These are phyloP conservation scores for Fusarium verrucosum DNA, from an alignment of 2,329 filamentous ascomycete species.

Conservation along the genomic window DNA sequence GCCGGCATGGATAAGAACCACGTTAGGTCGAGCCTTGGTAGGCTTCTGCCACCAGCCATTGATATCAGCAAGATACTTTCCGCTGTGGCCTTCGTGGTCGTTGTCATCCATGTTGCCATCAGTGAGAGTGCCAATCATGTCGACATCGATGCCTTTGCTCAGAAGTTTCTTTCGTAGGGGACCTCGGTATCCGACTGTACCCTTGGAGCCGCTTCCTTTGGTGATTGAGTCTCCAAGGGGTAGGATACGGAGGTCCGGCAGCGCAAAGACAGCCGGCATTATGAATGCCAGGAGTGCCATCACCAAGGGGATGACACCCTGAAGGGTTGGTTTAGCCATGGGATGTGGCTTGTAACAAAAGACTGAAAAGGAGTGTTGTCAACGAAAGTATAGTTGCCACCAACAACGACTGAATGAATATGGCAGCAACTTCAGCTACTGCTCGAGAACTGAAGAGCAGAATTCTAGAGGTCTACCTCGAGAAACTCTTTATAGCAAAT, in stretches of 20 bases:
- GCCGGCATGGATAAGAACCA: conserved; percentile 23
- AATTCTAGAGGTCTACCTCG: too few species aligned
- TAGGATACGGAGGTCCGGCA: conserved; percentile 22
- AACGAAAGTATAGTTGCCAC: too few species aligned
- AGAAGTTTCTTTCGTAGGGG: conserved; percentile 8
- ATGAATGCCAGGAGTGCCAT: too few species aligned
- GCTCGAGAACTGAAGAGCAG: too few species aligned
- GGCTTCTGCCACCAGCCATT: conserved; percentile 7
- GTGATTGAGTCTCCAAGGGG: conserved; percentile 34
- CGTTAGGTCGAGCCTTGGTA: conserved; percentile 11
- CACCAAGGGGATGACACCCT: too few species aligned
- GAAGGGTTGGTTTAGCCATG: too few species aligned
- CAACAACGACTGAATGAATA: too few species aligned
- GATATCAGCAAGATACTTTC: conserved; percentile 7
- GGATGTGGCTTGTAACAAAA: too few species aligned
- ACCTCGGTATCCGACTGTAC: conserved; percentile 5
- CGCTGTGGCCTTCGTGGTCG: conserved; percentile 27
- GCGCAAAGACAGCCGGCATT: too few species aligned
- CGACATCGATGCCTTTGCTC: neutral
- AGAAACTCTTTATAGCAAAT: too few species aligned
- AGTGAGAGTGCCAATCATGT: conserved; percentile 18
- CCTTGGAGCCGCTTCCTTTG: conserved; percentile 24
- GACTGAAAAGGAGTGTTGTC: too few species aligned
- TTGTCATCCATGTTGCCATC: conserved; percentile 16
- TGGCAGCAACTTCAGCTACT: too few species aligned